Percentiles rank a stretch among this genome's conserved stretches.
phyloP scores from a whole-genome alignment of 768 basidiomycete species.

The Dentipellis fragilis region DNA sequence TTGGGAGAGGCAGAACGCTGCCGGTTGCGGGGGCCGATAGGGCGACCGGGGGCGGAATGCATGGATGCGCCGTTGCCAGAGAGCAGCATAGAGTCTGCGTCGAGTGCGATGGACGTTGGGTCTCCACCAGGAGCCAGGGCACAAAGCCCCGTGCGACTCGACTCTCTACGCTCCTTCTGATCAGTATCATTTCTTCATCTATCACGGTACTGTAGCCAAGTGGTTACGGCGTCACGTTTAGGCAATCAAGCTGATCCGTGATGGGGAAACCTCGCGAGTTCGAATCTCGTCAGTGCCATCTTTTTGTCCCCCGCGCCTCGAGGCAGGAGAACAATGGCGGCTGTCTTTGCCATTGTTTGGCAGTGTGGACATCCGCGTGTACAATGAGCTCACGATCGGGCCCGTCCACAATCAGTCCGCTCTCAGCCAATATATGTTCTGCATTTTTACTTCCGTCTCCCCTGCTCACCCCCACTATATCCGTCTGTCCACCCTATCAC shows the following conservation, averaged over 20 bases:
- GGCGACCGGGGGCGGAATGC: slow-evolving; percentile 25
- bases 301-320: not conserved
- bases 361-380: too few species aligned
- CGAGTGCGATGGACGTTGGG: too few species aligned
- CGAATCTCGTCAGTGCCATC: slow-evolving; percentile 50
- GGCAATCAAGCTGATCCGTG: slow-evolving; percentile 33
- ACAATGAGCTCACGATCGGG: too few species aligned
- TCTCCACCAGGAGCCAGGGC: not conserved
- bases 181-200: not conserved
- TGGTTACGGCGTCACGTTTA: slow-evolving; percentile 55
- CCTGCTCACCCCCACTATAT: not conserved
- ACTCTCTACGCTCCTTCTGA: not conserved
- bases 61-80: slow-evolving; percentile 13
- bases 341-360: too few species aligned
- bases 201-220: slow-evolving; percentile 44
- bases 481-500: too few species aligned
- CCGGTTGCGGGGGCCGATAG: slow-evolving; percentile 40
- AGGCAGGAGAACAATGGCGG: not conserved
- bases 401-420: too few species aligned
- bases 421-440: too few species aligned
- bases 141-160: not conserved
- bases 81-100: slow-evolving; percentile 1
- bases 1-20: slow-evolving; percentile 34
- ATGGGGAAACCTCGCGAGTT: slow-evolving; percentile 53
- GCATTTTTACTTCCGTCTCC: too few species aligned